These are phyloP conservation scores for Suillus brevipes DNA, from an alignment of 768 basidiomycete genomes.

Conservation along the genomic window DNA sequence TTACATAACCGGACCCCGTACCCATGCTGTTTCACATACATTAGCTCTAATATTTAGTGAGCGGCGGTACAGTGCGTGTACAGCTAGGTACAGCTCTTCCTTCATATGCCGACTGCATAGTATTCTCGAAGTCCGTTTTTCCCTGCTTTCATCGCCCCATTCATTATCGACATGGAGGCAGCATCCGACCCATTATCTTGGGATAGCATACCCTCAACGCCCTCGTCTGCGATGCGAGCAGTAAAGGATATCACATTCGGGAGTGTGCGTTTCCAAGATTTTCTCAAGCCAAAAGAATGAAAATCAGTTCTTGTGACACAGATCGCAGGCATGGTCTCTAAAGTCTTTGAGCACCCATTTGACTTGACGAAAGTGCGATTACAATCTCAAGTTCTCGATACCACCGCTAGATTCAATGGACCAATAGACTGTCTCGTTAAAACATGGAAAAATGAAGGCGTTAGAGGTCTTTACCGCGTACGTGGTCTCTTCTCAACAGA, in stretches of 20 bases:
- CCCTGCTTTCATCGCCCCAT: not conserved
- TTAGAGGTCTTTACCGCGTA: slow-evolving; percentile 86
- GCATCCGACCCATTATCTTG: slow-evolving; percentile 9
- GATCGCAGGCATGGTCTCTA: slow-evolving; percentile 85
- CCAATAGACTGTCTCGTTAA: slow-evolving; percentile 84
- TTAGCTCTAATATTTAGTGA: too few relatives aligned
- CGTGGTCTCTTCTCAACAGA: slow-evolving; percentile 26
- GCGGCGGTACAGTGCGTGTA: not conserved
- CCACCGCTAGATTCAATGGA: slow-evolving; percentile 70
- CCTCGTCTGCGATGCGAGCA: slow-evolving; percentile 22
- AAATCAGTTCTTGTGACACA: slow-evolving; percentile 25
- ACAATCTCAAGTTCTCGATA: slow-evolving; percentile 84
- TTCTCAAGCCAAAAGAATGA: not conserved
- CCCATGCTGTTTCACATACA: too few relatives aligned
- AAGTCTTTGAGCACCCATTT: slow-evolving; percentile 91
- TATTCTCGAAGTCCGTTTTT: not conserved
- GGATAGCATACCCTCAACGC: slow-evolving; percentile 16
- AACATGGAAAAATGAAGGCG: slow-evolving; percentile 80
- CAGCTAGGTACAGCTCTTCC: not conserved
- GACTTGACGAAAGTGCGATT: slow-evolving; percentile 94
- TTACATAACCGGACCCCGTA: too few relatives aligned
- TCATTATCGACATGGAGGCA: slow-evolving; percentile 17
- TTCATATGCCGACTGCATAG: not conserved
- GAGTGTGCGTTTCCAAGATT: slow-evolving; percentile 43
- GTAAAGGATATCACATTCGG: slow-evolving; percentile 57